These are phyloP conservation scores for Metschnikowia santaceciliae DNA, from an alignment of 805 yeast genomes.

Conservation along the genomic window DNA sequence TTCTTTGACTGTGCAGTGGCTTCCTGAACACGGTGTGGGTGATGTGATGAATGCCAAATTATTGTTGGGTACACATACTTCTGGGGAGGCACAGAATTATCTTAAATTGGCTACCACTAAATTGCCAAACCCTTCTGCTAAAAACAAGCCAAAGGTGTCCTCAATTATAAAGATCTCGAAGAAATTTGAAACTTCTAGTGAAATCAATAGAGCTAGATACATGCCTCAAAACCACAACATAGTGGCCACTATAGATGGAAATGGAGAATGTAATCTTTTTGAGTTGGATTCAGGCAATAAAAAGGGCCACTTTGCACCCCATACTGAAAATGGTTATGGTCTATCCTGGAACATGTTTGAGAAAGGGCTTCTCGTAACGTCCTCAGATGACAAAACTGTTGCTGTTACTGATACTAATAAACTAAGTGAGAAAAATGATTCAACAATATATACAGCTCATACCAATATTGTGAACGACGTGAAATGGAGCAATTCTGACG, in stretches of 20 bases:
- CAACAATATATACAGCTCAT: slow-evolving; percentile 31
- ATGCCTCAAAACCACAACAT: slow-evolving; percentile 56
- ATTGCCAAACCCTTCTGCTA: slow-evolving; percentile 36
- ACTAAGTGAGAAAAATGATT: neutral
- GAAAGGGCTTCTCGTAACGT: slow-evolving; percentile 51
- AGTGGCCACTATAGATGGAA: slow-evolving; percentile 66
- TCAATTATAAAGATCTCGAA: slow-evolving; percentile 59
- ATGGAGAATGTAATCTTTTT: slow-evolving; percentile 58
- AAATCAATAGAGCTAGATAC: slow-evolving; percentile 68
- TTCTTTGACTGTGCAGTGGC: slow-evolving; percentile 73
- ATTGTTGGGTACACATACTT: slow-evolving; percentile 69
- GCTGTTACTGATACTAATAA: slow-evolving; percentile 54
- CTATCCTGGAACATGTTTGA: slow-evolving; percentile 56
- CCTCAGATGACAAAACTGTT: slow-evolving; percentile 62
- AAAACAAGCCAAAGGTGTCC: slow-evolving; percentile 27
- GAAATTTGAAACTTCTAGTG: slow-evolving; percentile 59
- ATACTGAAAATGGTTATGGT: slow-evolving; percentile 70
- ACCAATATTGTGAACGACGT: slow-evolving; percentile 68
- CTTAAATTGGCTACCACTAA: slow-evolving; percentile 62
- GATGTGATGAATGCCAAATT: slow-evolving; percentile 45
- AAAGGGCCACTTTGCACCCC: slow-evolving; percentile 42
- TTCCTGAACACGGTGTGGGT: slow-evolving; percentile 41
- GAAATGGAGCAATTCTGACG: slow-evolving; percentile 60
- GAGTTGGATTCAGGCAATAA: slow-evolving; percentile 31
- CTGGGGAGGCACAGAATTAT: slow-evolving; percentile 63